A percentile compares a stretch with the other conserved stretches of the same genome.
Conservation (phyloP, 768 basidiomycete genomes). For the Leccinum aurantiacum region DNA sequence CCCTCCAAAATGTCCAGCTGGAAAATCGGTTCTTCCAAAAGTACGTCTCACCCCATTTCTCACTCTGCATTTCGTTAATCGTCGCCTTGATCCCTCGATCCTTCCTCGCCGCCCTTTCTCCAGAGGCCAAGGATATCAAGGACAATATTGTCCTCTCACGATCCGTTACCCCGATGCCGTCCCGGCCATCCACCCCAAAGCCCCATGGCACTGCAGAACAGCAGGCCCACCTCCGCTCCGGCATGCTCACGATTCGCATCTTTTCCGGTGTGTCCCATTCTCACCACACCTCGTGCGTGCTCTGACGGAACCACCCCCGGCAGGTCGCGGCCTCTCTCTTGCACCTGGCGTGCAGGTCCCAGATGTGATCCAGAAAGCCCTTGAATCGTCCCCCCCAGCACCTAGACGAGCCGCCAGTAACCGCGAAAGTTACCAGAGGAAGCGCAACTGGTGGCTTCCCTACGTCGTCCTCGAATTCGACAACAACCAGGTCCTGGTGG, state of each 20-base stretch:
- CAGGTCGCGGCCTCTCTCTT: conserved; percentile 79
- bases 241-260: conserved; percentile 94
- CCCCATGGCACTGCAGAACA: conserved; percentile 49
- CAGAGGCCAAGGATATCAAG: conserved; percentile 69
- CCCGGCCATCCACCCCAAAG: conserved; percentile 77
- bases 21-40: conserved; percentile 48
- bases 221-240: conserved; percentile 67
- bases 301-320: not conserved
- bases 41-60: conserved; percentile 12
- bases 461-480: conserved; percentile 98
- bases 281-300: conserved; percentile 12
- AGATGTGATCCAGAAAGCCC: conserved; percentile 78
- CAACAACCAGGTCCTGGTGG: conserved; percentile 95
- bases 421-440: conserved; percentile 89
- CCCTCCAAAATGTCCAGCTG: conserved; percentile 49
- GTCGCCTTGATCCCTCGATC: conserved; percentile 9
- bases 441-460: conserved; percentile 92
- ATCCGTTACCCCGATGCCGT: conserved; percentile 80
- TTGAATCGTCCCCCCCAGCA: conserved; percentile 59
- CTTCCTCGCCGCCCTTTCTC: conserved; percentile 1
- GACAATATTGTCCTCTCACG: conserved; percentile 72
- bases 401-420: conserved; percentile 63
- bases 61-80: not conserved
- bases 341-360: conserved; percentile 79
- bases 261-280: conserved; percentile 52